Conservation (phyloP, 2,329 filamentous ascomycete genomes). For the Amesomyces nigricolor region DNA sequence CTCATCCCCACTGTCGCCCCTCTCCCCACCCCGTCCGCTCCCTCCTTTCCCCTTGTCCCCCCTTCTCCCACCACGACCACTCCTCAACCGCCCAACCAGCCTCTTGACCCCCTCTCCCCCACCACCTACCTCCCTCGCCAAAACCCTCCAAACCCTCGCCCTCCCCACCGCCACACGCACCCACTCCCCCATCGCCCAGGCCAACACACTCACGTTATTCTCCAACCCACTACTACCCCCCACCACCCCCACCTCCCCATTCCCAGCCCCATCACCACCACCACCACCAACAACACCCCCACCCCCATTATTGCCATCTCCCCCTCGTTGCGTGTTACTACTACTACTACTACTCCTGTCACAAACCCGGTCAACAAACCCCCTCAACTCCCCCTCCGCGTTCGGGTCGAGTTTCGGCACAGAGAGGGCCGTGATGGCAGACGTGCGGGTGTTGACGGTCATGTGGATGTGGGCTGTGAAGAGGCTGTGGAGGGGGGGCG, state of each 20-base stretch:
- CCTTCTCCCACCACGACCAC: too few species aligned
- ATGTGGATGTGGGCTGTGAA: constrained; percentile 55
- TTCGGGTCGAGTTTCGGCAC: constrained; percentile 53
- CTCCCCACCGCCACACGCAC: constrained; percentile 54
- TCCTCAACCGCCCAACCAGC: constrained; percentile 31
- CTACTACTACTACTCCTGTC: neutral
- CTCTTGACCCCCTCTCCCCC: constrained; percentile 29
- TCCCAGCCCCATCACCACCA: constrained; percentile 14
- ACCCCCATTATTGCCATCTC: too few species aligned
- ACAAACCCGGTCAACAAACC: constrained; percentile 44
- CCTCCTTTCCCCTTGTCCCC: constrained; percentile 20
- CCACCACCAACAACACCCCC: too few species aligned
- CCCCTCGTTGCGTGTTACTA: too few species aligned
- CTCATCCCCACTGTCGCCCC: constrained; percentile 19
- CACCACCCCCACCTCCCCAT: neutral
- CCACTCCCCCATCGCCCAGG: constrained; percentile 67
- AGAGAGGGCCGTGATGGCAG: constrained; percentile 47
- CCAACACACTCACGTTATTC: constrained; percentile 53
- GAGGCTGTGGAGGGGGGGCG: constrained; percentile 42
- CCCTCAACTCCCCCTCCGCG: constrained; percentile 52
- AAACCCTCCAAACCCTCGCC: constrained; percentile 56
- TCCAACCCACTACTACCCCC: constrained; percentile 38
- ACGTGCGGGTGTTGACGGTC: constrained; percentile 49
- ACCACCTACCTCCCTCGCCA: constrained; percentile 44
- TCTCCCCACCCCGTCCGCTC: constrained; percentile 23